These are phyloP conservation scores for Magnolia kwangsiensis DNA, from an alignment of 164 flowering plant species.

Conservation along the genomic window DNA sequence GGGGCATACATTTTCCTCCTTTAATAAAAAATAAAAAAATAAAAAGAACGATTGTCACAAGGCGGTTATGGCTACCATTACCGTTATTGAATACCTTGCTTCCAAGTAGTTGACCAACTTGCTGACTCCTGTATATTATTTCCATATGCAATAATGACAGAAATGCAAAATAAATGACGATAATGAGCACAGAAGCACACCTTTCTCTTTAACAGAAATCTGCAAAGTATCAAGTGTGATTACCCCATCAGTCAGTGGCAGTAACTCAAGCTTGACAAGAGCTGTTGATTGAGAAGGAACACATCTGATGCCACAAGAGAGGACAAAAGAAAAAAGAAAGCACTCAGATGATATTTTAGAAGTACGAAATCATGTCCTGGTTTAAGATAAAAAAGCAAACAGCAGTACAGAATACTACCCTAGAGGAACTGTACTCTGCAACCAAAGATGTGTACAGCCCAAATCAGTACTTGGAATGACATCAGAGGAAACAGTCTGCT, in stretches of 20 bases:
- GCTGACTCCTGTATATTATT: too few species aligned
- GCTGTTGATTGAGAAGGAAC: conserved; percentile 88
- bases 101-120: too few species aligned
- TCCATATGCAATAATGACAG: background rate
- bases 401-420: conserved; percentile 57
- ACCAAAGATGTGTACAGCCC: conserved; percentile 88
- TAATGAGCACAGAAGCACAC: conserved; percentile 20
- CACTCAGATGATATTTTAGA: background rate
- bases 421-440: conserved; percentile 96
- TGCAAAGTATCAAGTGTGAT: conserved; percentile 73
- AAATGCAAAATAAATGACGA: background rate
- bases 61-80: too few species aligned
- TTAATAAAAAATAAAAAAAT: too few species aligned
- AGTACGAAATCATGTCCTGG: background rate
- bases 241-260: conserved; percentile 95
- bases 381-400: background rate
- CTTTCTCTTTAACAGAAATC: conserved; percentile 55
- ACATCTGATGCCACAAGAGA: conserved; percentile 39
- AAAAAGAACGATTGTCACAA: too few species aligned
- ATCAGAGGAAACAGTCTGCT: conserved; percentile 50
- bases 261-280: conserved; percentile 88
- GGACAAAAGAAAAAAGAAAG: background rate
- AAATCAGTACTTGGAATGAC: conserved; percentile 62
- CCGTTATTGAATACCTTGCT: too few species aligned
- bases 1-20: too few species aligned